phyloP scores from a whole-genome alignment of 2,329 filamentous ascomycete genomes.

The Alternaria solani region DNA sequence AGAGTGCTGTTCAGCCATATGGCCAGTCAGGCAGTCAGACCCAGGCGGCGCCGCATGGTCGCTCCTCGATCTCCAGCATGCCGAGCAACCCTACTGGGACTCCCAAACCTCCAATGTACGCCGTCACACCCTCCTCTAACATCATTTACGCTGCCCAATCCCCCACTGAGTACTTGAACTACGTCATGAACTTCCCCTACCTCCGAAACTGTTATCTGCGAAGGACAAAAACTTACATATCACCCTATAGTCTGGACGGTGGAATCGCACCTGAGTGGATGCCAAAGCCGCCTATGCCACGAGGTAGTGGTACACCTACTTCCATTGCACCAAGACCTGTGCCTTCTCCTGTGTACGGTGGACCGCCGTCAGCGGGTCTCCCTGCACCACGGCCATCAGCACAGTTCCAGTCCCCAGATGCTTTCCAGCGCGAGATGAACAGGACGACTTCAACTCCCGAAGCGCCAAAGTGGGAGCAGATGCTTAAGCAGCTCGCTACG shows the following conservation, averaged over 20 bases:
- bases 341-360: constrained; percentile 21
- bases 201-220: constrained; percentile 56
- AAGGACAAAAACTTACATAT: constrained; percentile 57
- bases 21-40: constrained; percentile 23
- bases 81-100: constrained; percentile 41
- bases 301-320: constrained; percentile 17
- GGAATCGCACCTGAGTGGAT: constrained; percentile 54
- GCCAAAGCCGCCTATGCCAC: constrained; percentile 32
- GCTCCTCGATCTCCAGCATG: constrained; percentile 44
- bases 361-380: constrained; percentile 15
- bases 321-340: constrained; percentile 25
- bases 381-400: constrained; percentile 41
- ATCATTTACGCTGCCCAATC: constrained; percentile 48
- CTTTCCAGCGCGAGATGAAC: constrained; percentile 54
- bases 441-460: constrained; percentile 31
- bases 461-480: constrained; percentile 45
- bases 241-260: constrained; percentile 55
- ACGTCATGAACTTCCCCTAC: constrained; percentile 57
- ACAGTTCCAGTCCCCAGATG: constrained; percentile 55
- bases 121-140: constrained; percentile 46
- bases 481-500: constrained; percentile 44
- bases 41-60: constrained; percentile 43
- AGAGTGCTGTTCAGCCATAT: constrained; percentile 20
- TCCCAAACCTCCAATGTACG: constrained; percentile 51
- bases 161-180: constrained; percentile 52